phyloP scores from a whole-genome alignment of 345 rosid genomes.

The Eucalyptus cladocalyx region DNA sequence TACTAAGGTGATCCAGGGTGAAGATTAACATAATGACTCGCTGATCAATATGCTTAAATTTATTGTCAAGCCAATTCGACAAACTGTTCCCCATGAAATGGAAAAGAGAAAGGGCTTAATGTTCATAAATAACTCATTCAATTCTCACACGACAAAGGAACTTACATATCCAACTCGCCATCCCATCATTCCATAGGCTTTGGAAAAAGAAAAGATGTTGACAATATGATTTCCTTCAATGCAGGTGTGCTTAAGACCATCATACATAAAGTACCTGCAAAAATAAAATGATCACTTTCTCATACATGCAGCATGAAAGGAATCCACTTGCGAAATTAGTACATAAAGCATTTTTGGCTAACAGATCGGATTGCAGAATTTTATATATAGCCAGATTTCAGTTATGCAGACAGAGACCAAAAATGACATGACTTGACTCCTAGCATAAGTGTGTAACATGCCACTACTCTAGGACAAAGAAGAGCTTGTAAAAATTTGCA shows the following conservation, averaged over 20 bases:
- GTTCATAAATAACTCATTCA: neutral
- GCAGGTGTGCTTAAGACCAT: conserved; percentile 77
- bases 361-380: neutral
- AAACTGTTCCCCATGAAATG: neutral
- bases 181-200: conserved; percentile 99
- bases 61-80: neutral
- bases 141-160: neutral
- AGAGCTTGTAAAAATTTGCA: neutral
- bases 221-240: conserved; percentile 86
- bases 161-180: conserved; percentile 99
- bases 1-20: neutral
- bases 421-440: neutral
- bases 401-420: neutral
- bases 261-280: conserved; percentile 95
- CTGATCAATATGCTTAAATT: neutral
- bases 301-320: neutral
- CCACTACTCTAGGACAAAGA: neutral
- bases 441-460: neutral
- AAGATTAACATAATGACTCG: neutral
- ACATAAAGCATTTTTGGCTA: neutral
- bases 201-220: conserved; percentile 94
- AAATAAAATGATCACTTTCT: neutral
- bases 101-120: neutral
- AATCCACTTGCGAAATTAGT: neutral
- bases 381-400: neutral